Evolutionary conservation across 768 basidiomycete genomes (phyloP), one percentile per base, ranked within the genome.

Genomic region (Thelephora aurantiotincta): DNA sequence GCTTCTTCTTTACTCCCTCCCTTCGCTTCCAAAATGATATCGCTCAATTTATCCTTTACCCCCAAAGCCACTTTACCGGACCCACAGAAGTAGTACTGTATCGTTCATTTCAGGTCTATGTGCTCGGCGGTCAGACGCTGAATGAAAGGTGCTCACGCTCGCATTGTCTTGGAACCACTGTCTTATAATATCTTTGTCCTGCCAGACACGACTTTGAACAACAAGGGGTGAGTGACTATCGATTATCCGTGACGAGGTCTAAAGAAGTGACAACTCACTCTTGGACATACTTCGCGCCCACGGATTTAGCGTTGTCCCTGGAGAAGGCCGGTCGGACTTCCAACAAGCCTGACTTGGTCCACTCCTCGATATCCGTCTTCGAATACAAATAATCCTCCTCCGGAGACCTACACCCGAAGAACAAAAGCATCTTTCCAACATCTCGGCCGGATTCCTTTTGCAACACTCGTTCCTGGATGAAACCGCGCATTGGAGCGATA

Each of bases 401-500:
- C 11, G 68, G 68, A 3, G 62, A 52, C 6, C 68, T 58, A 54
- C 73, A 74, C 2, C 73, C 72, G 51, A 71, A 72, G 64, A 72
- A 74, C 33, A 73, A 54, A 18, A 71, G 47, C 43, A 63, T 61
- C 50, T 59, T 56, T 4, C 67, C 68, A 6, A 71, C 66, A 18
- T 67, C 59, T 11, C 70, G 55, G 1, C 71, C 71, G 7, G 67
- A 61, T 22, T 58, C 56, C 56, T 68, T 70, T 55, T 73, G 71
- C 45, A 64, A 54, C 16, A 69, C 68, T 5, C 73, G 65, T 51
- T 73, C 73, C 55, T 73, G 72, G 36, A 74, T 62, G 61, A 74
- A 74, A 1, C 68, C 71, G 35, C 71, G 64, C 65, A 74, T 68
- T 1, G 73, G 73, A 3, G 73, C 67, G 12, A 74, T 52, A 3